A percentile compares a stretch with the other conserved stretches of the same genome.
Conservation (phyloP, 129 eudicot species). For the Chrysanthemum seticuspe region DNA sequence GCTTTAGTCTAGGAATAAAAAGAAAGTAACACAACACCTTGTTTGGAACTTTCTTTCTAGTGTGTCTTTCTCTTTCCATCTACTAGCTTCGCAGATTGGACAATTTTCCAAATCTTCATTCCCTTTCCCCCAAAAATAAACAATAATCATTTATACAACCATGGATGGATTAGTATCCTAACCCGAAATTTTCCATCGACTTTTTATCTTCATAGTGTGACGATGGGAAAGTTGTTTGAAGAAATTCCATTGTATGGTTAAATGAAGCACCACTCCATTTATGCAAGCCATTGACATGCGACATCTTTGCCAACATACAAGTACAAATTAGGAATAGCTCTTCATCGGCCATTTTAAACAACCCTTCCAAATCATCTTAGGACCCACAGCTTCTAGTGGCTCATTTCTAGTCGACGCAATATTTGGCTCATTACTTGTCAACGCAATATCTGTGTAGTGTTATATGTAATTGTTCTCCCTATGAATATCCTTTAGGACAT, state of each 20-base stretch:
- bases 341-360: no score
- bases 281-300: background rate
- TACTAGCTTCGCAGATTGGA: background rate
- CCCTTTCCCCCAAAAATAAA: background rate
- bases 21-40: constrained; percentile 28
- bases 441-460: no score
- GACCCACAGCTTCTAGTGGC: no score
- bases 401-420: no score
- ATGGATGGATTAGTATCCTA: background rate
- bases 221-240: background rate
- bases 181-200: background rate
- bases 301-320: background rate
- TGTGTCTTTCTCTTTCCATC: background rate
- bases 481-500: background rate
- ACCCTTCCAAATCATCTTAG: no score
- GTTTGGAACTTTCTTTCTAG: background rate
- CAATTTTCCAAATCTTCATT: background rate
- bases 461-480: background rate
- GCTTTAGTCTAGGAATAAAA: constrained; percentile 24
- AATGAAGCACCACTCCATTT: background rate
- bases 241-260: background rate
- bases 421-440: no score
- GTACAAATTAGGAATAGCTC: background rate
- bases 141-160: background rate
- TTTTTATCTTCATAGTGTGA: background rate